Evolutionary conservation across 169 alveolate genomes (phyloP).

Genomic region (Plasmodium reichenowi): DNA sequence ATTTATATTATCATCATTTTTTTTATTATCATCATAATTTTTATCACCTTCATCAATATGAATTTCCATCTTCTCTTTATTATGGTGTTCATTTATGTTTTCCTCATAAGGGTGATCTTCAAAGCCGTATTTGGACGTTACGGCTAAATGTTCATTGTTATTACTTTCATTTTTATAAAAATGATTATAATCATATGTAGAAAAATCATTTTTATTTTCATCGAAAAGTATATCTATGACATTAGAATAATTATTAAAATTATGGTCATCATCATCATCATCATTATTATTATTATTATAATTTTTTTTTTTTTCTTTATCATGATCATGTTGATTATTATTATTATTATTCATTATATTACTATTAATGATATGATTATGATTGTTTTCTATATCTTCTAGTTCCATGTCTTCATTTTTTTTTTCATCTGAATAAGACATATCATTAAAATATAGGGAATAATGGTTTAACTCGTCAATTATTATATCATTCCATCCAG

Average conservation of each 20-base stretch:
- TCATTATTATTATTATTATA: background rate
- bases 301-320: background rate
- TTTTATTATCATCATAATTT: background rate
- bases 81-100: constrained; percentile 25
- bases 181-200: constrained; percentile 13
- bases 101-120: constrained; percentile 23
- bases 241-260: constrained; percentile 38
- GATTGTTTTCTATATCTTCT: background rate
- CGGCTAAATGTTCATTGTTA: background rate
- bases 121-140: constrained; percentile 3
- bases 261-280: background rate
- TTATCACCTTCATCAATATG: constrained; percentile 7
- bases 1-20: background rate
- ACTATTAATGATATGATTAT: background rate
- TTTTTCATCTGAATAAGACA: constrained; percentile 26
- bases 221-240: constrained; percentile 54
- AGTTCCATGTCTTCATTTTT: constrained; percentile 28
- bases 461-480: constrained; percentile 62
- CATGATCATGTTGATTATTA: background rate
- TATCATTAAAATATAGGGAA: constrained; percentile 60
- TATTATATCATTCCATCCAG: constrained; percentile 73
- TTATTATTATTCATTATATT: constrained; percentile 1
- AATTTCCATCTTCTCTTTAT: constrained; percentile 12
- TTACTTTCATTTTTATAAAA: constrained; percentile 3
- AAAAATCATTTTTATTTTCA: constrained; percentile 46